Base-by-base conservation (phyloP, 73 alveolate genomes). In the Paramecium biaurelia region DNA sequence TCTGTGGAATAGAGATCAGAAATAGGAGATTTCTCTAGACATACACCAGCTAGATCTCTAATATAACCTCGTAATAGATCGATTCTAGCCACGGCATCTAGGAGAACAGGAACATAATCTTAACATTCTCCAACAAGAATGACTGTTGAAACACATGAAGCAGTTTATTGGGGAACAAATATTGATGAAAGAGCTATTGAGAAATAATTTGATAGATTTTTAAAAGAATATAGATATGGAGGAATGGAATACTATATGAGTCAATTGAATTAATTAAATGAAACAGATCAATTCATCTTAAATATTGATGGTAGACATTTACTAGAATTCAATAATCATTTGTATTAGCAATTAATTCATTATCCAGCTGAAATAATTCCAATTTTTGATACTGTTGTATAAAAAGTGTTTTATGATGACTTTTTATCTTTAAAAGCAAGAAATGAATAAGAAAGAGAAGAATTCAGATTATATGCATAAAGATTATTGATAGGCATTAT, bases 291-390 rank as follows among this genome's bases (percentile, higher is more conserved):
- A 24, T 96, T 92, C 45, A 87, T 93, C 41, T 93, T 98, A 76
- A 97, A 93, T 68, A 92, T 98, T 15, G 98, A 98, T 94, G 97
- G 99, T 74, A 94, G 93, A 45, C 99, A 98, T 85, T 63, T 98
- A 5, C 84, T 76, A 49, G 96, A 96, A 74, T 95, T 92, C 82
- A 98, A 98, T 85, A 92, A 92, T 34, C 57, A 47, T 58, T 93
- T 98, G 58, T 97, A 97, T 90, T 82, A 93, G 76, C 98, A 98
- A 92, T 92, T 98, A 21, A 93, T 93, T 26, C 94, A 95, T 93
- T 98, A 95, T 93, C 99, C 99, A 28, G 92, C 99, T 47, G 99
- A 98, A 70, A 95, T 98, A 76, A 96, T 98, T 85, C 99, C 90
- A 79, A 92, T 97, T 76, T 97, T 98, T 95, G 99, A 98, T 94